A percentile compares a stretch with the other conserved stretches of the same genome.
Evolutionary conservation across 129 eudicot genomes (phyloP).

Genomic region (Glebionis coronaria): DNA sequence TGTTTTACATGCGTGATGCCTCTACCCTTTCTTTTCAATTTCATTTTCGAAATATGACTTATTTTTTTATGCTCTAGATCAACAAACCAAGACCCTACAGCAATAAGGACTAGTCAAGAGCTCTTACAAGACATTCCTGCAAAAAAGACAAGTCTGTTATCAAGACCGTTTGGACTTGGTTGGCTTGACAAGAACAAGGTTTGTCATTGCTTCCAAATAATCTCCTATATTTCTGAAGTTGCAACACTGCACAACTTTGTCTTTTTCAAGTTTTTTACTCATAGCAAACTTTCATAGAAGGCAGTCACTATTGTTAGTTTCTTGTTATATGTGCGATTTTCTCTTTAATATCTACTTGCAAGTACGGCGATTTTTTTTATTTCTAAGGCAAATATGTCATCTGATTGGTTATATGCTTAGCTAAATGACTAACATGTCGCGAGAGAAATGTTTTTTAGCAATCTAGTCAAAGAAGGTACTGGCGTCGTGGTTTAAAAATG

Average conservation of each 20-base stretch:
- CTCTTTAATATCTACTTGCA: too few relatives aligned
- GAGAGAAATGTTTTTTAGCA: background rate
- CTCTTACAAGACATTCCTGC: slow-evolving; percentile 51
- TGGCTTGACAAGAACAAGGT: slow-evolving; percentile 97
- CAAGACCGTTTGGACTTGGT: slow-evolving; percentile 83
- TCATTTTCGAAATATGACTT: background rate
- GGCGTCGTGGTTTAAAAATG: background rate
- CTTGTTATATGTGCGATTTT: too few relatives aligned
- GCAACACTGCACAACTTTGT: too few relatives aligned
- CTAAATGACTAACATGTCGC: background rate
- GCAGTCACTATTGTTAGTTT: too few relatives aligned
- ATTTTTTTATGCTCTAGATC: slow-evolving; percentile 30
- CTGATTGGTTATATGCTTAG: background rate
- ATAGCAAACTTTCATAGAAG: too few relatives aligned
- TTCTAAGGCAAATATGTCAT: background rate
- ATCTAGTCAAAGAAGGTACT: background rate
- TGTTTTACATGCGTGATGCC: background rate
- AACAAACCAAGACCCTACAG: slow-evolving; percentile 42
- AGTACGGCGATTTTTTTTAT: too few relatives aligned
- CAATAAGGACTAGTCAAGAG: slow-evolving; percentile 47
- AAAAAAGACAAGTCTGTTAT: slow-evolving; percentile 76
- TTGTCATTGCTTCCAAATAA: slow-evolving; percentile 16
- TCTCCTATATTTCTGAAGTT: too few relatives aligned
- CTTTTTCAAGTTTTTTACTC: too few relatives aligned
- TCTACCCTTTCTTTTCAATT: background rate